Conservation (phyloP, 2,329 filamentous ascomycete species). For the Sporothrix sp. region DNA sequence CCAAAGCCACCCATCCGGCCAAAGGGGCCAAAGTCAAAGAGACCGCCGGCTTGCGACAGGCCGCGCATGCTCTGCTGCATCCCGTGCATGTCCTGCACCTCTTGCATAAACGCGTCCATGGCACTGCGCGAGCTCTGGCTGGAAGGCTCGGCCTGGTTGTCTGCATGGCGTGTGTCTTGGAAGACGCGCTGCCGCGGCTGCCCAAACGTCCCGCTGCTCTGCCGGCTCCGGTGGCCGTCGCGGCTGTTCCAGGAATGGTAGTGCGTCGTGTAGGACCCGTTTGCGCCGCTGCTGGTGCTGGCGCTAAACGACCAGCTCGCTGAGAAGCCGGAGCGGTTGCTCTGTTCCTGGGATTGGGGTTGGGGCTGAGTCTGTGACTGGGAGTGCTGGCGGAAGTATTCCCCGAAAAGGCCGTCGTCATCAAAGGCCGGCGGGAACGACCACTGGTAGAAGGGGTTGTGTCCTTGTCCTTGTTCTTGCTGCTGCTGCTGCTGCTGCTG, state of each 20-base stretch:
- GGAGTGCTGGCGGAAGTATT: no score
- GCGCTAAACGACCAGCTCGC: slow-evolving; percentile 38
- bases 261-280: slow-evolving; percentile 10
- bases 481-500: no score
- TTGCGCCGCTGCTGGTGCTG: slow-evolving; percentile 27
- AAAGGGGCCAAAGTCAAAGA: not conserved
- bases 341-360: slow-evolving; percentile 24
- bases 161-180: not conserved
- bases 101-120: no score
- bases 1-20: not conserved
- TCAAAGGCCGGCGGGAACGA: no score
- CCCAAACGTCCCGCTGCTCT: not conserved
- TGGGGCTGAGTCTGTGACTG: not conserved
- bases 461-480: no score
- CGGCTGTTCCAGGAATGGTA: slow-evolving; percentile 13
- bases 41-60: not conserved
- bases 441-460: no score
- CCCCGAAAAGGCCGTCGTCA: not conserved
- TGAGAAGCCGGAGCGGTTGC: slow-evolving; percentile 31
- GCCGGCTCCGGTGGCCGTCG: slow-evolving; percentile 12
- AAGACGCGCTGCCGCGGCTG: not conserved
- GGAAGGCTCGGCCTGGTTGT: no score
- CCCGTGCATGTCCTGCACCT: not conserved
- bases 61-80: not conserved
- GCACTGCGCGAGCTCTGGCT: no score